Conservation (phyloP, 495 filamentous ascomycete species). For the Xylaria venustula region DNA sequence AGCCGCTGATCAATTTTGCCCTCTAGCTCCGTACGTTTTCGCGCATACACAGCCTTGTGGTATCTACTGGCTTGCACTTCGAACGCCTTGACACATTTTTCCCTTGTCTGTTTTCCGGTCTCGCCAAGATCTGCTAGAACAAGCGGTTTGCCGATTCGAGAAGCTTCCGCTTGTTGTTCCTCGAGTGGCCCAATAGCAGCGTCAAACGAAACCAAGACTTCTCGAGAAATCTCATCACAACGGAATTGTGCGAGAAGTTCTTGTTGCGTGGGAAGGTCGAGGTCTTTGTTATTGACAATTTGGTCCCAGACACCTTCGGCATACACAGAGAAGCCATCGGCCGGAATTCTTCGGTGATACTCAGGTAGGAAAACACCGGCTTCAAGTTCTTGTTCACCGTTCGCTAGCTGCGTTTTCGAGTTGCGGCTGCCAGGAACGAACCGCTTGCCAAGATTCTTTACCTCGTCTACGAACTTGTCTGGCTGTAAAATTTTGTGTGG, state of each 20-base stretch:
- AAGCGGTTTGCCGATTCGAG: slow-evolving; percentile 64
- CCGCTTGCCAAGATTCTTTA: slow-evolving; percentile 72
- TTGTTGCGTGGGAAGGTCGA: slow-evolving; percentile 95
- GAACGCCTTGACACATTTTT: slow-evolving; percentile 75
- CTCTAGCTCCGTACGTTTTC: slow-evolving; percentile 82
- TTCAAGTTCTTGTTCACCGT: slow-evolving; percentile 65
- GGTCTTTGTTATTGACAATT: slow-evolving; percentile 96
- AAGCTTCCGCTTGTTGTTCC: slow-evolving; percentile 73
- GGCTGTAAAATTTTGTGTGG: slow-evolving; percentile 96
- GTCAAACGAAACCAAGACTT: slow-evolving; percentile 83
- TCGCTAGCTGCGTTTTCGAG: slow-evolving; percentile 51
- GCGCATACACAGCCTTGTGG: slow-evolving; percentile 88
- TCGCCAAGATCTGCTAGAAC: slow-evolving; percentile 75
- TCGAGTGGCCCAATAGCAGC: slow-evolving; percentile 78
- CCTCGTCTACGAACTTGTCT: slow-evolving; percentile 82
- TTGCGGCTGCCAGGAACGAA: slow-evolving; percentile 76
- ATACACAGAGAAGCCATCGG: slow-evolving; percentile 91
- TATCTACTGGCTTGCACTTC: slow-evolving; percentile 89
- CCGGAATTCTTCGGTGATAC: slow-evolving; percentile 93
- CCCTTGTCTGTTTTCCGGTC: slow-evolving; percentile 68
- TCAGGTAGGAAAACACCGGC: slow-evolving; percentile 86
- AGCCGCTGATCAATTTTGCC: slow-evolving; percentile 80
- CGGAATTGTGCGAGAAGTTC: slow-evolving; percentile 95
- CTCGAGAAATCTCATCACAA: slow-evolving; percentile 91
- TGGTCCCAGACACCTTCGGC: slow-evolving; percentile 95